A percentile compares a stretch with the other conserved stretches of the same genome.
Conservation (phyloP, 495 filamentous ascomycete genomes). For the Annulohypoxylon stygium region DNA sequence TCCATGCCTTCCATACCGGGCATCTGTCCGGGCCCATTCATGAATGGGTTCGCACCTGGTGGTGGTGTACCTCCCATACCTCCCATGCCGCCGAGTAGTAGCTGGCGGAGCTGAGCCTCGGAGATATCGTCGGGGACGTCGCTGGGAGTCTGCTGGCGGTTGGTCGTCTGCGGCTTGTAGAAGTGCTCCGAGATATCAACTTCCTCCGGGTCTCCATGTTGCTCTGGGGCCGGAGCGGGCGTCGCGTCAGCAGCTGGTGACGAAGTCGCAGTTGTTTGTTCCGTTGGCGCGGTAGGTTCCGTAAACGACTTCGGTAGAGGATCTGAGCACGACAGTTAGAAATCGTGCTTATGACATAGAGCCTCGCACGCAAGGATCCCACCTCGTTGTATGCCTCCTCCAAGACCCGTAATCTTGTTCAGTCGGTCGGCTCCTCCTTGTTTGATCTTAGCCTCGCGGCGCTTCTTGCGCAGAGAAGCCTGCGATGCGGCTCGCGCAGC, state of each 20-base stretch:
- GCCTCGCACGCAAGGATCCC: slow-evolving; percentile 14
- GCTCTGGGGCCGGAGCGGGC: slow-evolving; percentile 39
- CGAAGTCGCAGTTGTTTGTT: slow-evolving; percentile 21
- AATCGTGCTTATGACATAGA: neutral
- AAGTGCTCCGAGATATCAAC: slow-evolving; percentile 76
- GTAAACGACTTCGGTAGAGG: neutral
- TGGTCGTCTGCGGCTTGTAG: slow-evolving; percentile 61
- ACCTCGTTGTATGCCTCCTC: slow-evolving; percentile 72
- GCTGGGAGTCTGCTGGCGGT: slow-evolving; percentile 48
- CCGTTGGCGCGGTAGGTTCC: slow-evolving; percentile 27
- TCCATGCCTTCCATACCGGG: slow-evolving; percentile 47
- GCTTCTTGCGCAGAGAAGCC: slow-evolving; percentile 87
- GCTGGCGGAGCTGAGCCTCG: slow-evolving; percentile 59
- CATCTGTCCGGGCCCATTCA: slow-evolving; percentile 48
- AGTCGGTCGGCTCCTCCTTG: slow-evolving; percentile 83
- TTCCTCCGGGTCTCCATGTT: slow-evolving; percentile 75
- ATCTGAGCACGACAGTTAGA: neutral
- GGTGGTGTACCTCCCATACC: slow-evolving; percentile 29
- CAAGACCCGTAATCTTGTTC: slow-evolving; percentile 84
- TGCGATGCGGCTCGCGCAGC: slow-evolving; percentile 78
- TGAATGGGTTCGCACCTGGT: slow-evolving; percentile 34
- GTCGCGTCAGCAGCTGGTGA: slow-evolving; percentile 34
- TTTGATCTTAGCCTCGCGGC: slow-evolving; percentile 89
- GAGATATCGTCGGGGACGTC: slow-evolving; percentile 49
- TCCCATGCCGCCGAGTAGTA: slow-evolving; percentile 54